Evolutionary conservation across 768 basidiomycete genomes (phyloP).

Genomic region (Xanthoconium purpureum): DNA sequence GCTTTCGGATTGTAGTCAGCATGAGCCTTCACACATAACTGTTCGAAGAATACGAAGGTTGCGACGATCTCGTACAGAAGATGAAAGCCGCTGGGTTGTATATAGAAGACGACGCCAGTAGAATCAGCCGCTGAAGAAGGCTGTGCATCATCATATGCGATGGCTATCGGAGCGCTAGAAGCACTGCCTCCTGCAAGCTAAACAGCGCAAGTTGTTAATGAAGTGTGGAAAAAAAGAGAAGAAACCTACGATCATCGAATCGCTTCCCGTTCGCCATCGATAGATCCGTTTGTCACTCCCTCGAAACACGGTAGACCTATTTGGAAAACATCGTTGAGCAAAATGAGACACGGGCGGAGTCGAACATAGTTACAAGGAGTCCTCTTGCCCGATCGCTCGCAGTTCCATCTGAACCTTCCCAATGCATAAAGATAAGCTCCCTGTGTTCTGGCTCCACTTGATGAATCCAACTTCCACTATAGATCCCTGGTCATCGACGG

Average conservation of each 20-base stretch:
- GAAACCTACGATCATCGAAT: conserved; percentile 1
- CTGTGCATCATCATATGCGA: background rate
- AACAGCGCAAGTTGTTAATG: background rate
- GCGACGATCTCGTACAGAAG: conserved; percentile 15
- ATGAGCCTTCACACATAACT: background rate
- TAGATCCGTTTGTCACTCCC: conserved; percentile 12
- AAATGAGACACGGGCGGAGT: background rate
- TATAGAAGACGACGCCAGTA: background rate
- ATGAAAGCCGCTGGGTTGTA: conserved; percentile 20
- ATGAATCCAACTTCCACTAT: conserved; percentile 10
- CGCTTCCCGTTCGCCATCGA: conserved; percentile 3
- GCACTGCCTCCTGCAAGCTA: conserved; percentile 5
- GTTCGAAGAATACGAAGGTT: conserved; percentile 17
- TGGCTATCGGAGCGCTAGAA: conserved; percentile 5
- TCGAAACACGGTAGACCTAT: conserved; percentile 6
- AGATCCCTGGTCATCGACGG: conserved; percentile 8
- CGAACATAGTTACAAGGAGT: background rate
- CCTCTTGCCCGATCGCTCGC: background rate
- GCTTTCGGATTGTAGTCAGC: background rate
- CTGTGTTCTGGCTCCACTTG: conserved; percentile 13
- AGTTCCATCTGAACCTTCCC: conserved; percentile 1
- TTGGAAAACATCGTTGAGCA: background rate
- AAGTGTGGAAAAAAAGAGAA: background rate
- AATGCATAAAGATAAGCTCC: background rate
- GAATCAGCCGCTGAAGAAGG: background rate